Evolutionary conservation across 2,329 filamentous ascomycete species (phyloP), one percentile per base, ranked within the genome.

Genomic region (Aaosphaeria arxii): DNA sequence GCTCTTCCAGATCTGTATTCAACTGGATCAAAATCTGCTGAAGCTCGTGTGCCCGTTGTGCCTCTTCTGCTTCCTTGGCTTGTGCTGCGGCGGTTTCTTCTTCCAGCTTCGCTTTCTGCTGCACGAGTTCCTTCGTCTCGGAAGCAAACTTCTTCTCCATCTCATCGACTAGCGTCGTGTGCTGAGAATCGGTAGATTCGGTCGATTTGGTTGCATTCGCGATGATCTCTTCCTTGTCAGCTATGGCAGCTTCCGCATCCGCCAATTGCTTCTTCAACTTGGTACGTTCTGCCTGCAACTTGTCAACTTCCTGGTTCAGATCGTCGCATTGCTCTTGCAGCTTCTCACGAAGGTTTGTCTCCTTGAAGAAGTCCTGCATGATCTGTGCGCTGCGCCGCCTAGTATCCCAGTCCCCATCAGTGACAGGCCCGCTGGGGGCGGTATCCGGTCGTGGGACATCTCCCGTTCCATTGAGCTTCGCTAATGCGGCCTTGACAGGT

Each of bases 301-400:
- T 63, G 30, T 66, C 62, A 6, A 68, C 57, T 45, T 70, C 62
- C 6, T 55, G 55, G 38, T 39, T 59, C 43, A 69, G 59, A 45
- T 68, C 63, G 44, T 69, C 58, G 53, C 60, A 60, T 46, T 67
- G 56, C 49, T 69, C 64, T 49, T 69, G 66, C 42, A 70, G 57
- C 53, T 63, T 53, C 44, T 70, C 67, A 44, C 67, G 61, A n/a
- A 62, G 41, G 31, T 53, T 68, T 2, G 67, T 70, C 54, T 70
- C 67, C 51, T 66, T 68, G 59, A 70, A 66, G 52, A 70, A 70
- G 51, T 70, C 66, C 29, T 69, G 66, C 67, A 70, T 69, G 40
- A 69, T 63, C 50, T 67, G 59, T 5, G 60, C 59, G 51, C 62
- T 68, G 43, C 59, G 60, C 17, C 64, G 48, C 49, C 62, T 64